Base-by-base conservation (phyloP, 805 yeast species). In the Cyberlindnera misumaiensis region DNA sequence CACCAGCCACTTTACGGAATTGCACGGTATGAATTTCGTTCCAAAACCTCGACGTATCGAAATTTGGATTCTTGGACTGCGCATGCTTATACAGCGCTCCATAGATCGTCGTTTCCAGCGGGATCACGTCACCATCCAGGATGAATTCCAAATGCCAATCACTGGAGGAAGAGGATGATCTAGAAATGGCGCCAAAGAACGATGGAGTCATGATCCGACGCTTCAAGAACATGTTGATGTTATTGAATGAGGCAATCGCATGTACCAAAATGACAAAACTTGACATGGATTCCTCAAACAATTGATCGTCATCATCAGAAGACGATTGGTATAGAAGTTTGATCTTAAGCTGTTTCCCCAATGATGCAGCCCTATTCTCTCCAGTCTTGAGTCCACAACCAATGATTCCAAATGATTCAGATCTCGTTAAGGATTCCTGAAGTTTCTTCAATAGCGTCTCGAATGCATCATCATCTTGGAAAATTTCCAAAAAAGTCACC, bases 291-390 rank as follows among this genome's bases (percentile, higher is more conserved):
- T 51, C 35, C 46, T 37, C 26, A 51, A 57, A 6, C 52, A 47
- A 10, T 11, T 11, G 26, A 14, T 30, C 25, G 3, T 34, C 41
- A 6, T 28, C 38, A 4, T 38, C 38, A 6, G 28, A 32, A n/a
- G 36, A 40, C 15, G 67, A 71, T 9, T 59, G 62, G n/a, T 66
- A 60, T 3, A 59, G 53, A 4, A 87, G 63, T 44, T 70, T 74
- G 12, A 87, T 45, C 39, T 76, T 77, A 30, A 87, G 62, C 55
- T 85, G 95, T 40, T 75, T 79, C 0, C 88, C 83, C 71, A 88
- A 68, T 0, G 80, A 70, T 0, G 77, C 65, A 2, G 84, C 72
- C 20, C 75, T 73, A 16, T 58, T 59, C 28, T 64, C 65, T 20
- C 58, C 61, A 7, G 60, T 55, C 32, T 50, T 58, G 24, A 63